phyloP scores from a whole-genome alignment of 208 protist genomes.

The Leishmania guyanensis region DNA sequence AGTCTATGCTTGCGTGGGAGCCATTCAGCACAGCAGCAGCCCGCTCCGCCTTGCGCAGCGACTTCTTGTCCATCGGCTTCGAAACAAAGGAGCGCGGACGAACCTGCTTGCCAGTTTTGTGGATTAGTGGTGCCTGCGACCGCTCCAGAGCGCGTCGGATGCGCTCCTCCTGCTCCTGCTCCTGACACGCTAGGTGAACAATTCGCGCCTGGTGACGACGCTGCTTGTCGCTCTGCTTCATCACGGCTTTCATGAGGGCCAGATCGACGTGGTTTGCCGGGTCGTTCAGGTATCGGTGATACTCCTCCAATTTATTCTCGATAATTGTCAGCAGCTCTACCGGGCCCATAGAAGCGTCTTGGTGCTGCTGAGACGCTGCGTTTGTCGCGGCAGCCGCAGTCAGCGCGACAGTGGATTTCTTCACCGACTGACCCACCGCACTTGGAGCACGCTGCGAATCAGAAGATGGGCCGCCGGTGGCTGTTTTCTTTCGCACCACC shows the following conservation, averaged over 20 bases:
- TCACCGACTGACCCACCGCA: background rate
- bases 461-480: background rate
- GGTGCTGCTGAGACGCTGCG: constrained; percentile 12
- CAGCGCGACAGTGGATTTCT: background rate
- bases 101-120: constrained; percentile 77
- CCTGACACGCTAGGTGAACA: constrained; percentile 77
- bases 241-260: constrained; percentile 64
- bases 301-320: constrained; percentile 92
- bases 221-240: constrained; percentile 90
- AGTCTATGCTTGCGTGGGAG: constrained; percentile 33
- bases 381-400: background rate
- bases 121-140: constrained; percentile 78
- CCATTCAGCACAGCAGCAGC: constrained; percentile 38
- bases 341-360: constrained; percentile 75
- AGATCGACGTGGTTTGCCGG: constrained; percentile 70
- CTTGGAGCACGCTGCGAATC: background rate
- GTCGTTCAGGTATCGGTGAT: constrained; percentile 76
- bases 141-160: constrained; percentile 74
- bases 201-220: constrained; percentile 72
- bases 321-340: constrained; percentile 93
- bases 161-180: constrained; percentile 75
- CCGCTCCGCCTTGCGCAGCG: constrained; percentile 26
- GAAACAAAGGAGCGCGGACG: constrained; percentile 76
- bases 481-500: background rate
- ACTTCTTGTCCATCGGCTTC: constrained; percentile 39